These are phyloP conservation scores for Davidsoniella australis DNA, from an alignment of 2,329 filamentous ascomycete genomes.

Conservation along the genomic window DNA sequence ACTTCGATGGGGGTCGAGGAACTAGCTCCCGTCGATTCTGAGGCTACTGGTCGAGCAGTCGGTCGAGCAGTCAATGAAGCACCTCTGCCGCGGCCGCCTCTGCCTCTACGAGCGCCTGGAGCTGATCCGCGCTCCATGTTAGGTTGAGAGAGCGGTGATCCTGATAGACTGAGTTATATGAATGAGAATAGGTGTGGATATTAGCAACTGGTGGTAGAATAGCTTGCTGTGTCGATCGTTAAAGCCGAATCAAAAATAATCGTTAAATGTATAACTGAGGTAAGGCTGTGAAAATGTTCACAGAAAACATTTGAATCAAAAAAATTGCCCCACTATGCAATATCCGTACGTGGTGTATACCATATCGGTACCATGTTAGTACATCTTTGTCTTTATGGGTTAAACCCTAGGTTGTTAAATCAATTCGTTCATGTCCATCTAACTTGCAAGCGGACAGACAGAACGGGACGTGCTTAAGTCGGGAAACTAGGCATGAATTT, in stretches of 20 bases:
- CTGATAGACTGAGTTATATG: neutral
- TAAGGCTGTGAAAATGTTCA: neutral
- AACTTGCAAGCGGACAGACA: neutral
- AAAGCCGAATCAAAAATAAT: neutral
- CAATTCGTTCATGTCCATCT: neutral
- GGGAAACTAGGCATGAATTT: neutral
- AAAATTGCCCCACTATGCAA: slow-evolving; percentile 5
- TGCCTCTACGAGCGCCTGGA: slow-evolving; percentile 5
- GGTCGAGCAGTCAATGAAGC: slow-evolving; percentile 9
- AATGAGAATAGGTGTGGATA: neutral
- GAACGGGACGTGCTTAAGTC: neutral
- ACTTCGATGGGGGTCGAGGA: neutral
- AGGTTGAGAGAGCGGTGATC: neutral
- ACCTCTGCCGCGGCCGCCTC: slow-evolving; percentile 8
- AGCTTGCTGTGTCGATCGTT: neutral
- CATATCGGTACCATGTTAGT: slow-evolving; percentile 1
- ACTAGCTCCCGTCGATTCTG: neutral
- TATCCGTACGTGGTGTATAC: neutral
- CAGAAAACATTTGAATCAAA: neutral
- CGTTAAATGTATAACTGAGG: neutral
- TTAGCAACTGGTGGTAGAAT: neutral
- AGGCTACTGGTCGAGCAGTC: slow-evolving; percentile 2
- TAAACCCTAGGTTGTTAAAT: neutral
- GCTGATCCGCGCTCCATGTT: slow-evolving; percentile 6
- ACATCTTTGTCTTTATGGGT: neutral